Conservation (phyloP, 73 alveolate species). For the Breviolum minutum region DNA sequence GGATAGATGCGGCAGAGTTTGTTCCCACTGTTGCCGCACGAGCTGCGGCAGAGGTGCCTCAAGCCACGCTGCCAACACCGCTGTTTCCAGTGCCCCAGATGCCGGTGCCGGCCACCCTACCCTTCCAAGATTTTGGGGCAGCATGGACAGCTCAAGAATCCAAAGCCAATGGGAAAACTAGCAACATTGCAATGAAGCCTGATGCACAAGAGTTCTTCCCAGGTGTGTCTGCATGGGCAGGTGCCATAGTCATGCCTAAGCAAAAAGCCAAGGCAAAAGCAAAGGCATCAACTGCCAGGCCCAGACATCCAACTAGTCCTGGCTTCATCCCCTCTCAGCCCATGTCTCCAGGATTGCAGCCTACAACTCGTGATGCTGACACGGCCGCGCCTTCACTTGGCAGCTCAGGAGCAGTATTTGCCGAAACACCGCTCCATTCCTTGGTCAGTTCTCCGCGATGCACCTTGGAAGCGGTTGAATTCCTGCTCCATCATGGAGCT, state of each 20-base stretch:
- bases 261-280: conserved; percentile 44
- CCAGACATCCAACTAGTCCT: conserved; percentile 46
- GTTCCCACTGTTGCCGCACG: conserved; percentile 21
- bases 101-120: neutral
- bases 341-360: conserved; percentile 48
- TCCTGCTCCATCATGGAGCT: too few species aligned
- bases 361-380: conserved; percentile 34
- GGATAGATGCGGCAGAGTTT: conserved; percentile 65
- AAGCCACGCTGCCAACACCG: conserved; percentile 1
- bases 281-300: neutral
- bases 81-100: conserved; percentile 17
- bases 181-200: neutral
- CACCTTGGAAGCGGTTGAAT: too few species aligned
- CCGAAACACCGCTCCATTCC: too few species aligned
- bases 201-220: conserved; percentile 82
- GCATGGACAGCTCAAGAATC: conserved; percentile 9
- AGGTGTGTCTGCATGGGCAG: conserved; percentile 79
- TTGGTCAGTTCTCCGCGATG: too few species aligned
- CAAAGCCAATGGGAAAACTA: conserved; percentile 10
- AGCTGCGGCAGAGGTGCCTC: neutral
- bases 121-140: neutral
- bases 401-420: too few species aligned
- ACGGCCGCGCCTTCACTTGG: too few species aligned
- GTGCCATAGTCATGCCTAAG: conserved; percentile 51
- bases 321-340: conserved; percentile 37